phyloP scores from a whole-genome alignment of 257 asterid species.

The Nicotiana attenuata region DNA sequence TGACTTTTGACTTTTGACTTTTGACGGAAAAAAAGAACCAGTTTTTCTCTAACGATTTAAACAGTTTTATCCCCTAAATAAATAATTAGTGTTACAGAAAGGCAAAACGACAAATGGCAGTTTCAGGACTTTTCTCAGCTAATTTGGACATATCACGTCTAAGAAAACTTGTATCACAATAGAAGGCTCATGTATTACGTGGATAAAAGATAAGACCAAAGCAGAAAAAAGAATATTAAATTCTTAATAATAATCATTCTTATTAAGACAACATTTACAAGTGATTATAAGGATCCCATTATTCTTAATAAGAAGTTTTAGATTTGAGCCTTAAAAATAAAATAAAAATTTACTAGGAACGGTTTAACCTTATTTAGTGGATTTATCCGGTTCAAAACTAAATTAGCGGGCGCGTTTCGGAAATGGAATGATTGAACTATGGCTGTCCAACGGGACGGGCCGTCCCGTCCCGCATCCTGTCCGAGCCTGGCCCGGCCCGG shows the following conservation, averaged over 20 bases:
- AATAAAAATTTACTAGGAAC: no score
- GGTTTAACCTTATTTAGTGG: not conserved
- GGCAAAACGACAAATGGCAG: not conserved
- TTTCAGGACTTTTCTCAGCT: not conserved
- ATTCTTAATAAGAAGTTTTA: not conserved
- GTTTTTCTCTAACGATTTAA: not conserved
- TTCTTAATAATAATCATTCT: not conserved
- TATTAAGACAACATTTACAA: not conserved
- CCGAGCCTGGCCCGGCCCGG: no score
- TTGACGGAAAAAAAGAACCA: not conserved
- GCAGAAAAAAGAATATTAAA: not conserved
- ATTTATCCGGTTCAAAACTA: not conserved
- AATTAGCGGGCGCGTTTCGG: not conserved
- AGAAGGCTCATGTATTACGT: not conserved
- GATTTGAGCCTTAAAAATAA: not conserved
- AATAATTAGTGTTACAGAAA: not conserved
- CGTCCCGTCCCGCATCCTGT: no score
- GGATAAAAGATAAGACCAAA: not conserved
- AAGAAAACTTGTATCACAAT: not conserved
- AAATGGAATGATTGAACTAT: not conserved
- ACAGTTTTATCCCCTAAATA: not conserved
- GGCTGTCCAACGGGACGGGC: no score
- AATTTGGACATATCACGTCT: not conserved
- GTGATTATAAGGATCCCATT: no score
- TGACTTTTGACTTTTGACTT: not conserved